Base-by-base conservation (phyloP, 2,329 filamentous ascomycete species). In the Fusarium anguioides region DNA sequence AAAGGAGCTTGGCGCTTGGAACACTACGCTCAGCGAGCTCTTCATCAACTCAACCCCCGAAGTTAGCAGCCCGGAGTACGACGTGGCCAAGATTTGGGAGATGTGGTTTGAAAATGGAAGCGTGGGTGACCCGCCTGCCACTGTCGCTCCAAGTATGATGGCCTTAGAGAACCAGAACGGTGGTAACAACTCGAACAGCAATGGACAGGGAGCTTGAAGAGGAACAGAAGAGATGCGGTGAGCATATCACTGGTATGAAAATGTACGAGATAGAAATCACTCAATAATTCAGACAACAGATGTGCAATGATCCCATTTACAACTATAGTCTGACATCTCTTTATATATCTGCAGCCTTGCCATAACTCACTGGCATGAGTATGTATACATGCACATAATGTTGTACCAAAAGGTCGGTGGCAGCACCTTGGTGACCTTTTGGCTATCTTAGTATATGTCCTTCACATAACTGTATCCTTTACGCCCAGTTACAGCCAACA, bases 1-100 rank as follows among this genome's bases (percentile, higher is more conserved):
- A 29, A 47, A 58, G n/a, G 51, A 69, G 21, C n/a, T 33, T 5
- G 12, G 39, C 6, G 52, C 48, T 24, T 68, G 66, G 66, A 37
- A 44, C n/a, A 46, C 41, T 17, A 36, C 56, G 14, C 53, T 41
- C 33, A 44, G 29, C 37, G 57, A 58, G 8, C 29, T 63, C 6
- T 36, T 58, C 41, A 39, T 55, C 23, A 55, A 45, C 20, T 37
- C 47, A 14, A 42, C 29, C 24, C 44, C 57, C 5, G 53, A 63
- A 35, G 50, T 69, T 15, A 31, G 31, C 14, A 18, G 21, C 8
- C 49, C n/a, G 4, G 49, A 67, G 10, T 31, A 27, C 21, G 24
- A 33, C 6, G 18, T 35, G 14, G 48, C 46, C 42, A 42, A 29
- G 12, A 17, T 17, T 14, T 69, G 53, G 66, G 18, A 36, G 15